Conservation (phyloP, 1,139 yeast genomes). For the Lodderomyces beijingensis region DNA sequence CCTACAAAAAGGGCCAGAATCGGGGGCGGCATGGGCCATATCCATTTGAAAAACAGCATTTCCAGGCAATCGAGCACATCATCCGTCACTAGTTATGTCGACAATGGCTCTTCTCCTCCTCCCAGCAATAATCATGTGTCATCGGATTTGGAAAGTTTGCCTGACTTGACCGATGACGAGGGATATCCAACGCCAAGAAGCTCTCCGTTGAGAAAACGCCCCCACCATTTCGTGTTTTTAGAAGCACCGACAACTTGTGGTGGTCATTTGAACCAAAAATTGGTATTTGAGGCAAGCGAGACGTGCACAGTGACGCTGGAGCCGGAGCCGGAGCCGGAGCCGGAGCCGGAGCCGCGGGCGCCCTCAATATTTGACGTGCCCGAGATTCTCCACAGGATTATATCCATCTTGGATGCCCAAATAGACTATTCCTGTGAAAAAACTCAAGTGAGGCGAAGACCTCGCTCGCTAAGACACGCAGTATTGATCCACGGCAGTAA, state of each 20-base stretch:
- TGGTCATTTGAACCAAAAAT: neutral
- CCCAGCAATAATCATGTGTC: conserved; percentile 1
- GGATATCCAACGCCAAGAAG: too few relatives aligned
- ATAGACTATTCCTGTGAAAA: conserved; percentile 52
- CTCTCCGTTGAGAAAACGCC: too few relatives aligned
- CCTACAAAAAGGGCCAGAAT: too few relatives aligned
- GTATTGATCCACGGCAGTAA: conserved; percentile 47
- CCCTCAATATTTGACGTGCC: conserved; percentile 63
- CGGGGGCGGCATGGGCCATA: too few relatives aligned
- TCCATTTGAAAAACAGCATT: too few relatives aligned
- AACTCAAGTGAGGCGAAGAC: conserved; percentile 59
- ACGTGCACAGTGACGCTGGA: too few relatives aligned
- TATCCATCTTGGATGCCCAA: conserved; percentile 53
- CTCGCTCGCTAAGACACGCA: conserved; percentile 60
- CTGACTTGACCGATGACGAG: conserved; percentile 31
- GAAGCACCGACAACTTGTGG: conserved; percentile 3
- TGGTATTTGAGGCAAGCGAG: too few relatives aligned
- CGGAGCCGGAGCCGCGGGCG: conserved; percentile 5
- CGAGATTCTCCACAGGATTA: conserved; percentile 63
- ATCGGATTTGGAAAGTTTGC: conserved; percentile 36
- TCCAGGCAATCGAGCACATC: too few relatives aligned
- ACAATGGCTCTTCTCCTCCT: conserved; percentile 16
- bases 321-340: too few relatives aligned
- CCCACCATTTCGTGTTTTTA: conserved; percentile 7
- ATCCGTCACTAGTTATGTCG: conserved; percentile 19